Evolutionary conservation across 1,284 basidiomycete genomes (phyloP).

Genomic region (Ceratobasidium sp.): DNA sequence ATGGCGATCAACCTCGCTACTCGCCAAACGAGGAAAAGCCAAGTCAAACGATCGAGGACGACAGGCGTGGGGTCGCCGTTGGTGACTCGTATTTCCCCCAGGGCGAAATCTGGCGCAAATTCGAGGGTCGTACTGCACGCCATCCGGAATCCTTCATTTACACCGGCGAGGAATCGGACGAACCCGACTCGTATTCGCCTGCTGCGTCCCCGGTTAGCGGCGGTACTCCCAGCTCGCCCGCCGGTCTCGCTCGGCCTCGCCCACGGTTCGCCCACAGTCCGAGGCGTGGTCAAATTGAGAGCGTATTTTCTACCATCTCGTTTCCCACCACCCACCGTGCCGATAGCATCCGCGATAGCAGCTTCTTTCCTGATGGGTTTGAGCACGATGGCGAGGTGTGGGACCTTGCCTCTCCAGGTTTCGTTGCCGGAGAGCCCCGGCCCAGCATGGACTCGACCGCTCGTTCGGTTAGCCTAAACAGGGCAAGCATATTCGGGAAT

Average conservation of each 20-base stretch:
- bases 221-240: not conserved
- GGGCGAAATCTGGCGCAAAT: constrained; percentile 39
- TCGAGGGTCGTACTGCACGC: constrained; percentile 34
- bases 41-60: constrained; percentile 13
- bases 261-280: constrained; percentile 16
- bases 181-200: constrained; percentile 5
- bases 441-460: constrained; percentile 36
- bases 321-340: constrained; percentile 39
- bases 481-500: constrained; percentile 35
- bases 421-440: constrained; percentile 7
- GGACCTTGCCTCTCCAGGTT: constrained; percentile 38
- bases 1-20: constrained; percentile 26
- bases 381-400: constrained; percentile 40
- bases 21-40: constrained; percentile 21
- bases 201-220: not conserved
- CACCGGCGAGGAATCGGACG: constrained; percentile 1
- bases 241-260: constrained; percentile 26
- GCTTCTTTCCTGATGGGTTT: constrained; percentile 31
- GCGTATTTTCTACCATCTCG: constrained; percentile 37
- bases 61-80: constrained; percentile 4
- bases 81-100: constrained; percentile 40
- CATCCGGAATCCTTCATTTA: constrained; percentile 41
- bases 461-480: constrained; percentile 11
- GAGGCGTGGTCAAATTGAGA: constrained; percentile 22
- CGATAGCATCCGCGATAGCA: constrained; percentile 35